phyloP scores from a whole-genome alignment of 148 eudicot species.

The Rhododendron henanense region DNA sequence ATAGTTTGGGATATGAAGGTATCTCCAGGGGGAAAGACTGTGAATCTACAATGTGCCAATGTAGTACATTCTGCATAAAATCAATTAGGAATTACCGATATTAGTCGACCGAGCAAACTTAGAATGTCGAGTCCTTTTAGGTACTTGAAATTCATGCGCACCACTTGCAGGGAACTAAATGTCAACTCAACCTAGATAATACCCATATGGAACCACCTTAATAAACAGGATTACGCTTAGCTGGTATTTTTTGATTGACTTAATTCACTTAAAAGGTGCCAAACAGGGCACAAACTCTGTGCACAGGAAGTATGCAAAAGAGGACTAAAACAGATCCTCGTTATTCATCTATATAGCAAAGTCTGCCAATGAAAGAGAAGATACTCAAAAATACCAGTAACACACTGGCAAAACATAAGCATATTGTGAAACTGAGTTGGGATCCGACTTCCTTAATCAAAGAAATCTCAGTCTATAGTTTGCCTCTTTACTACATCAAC shows the following conservation, averaged over 20 bases:
- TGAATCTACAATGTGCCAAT: constrained; percentile 93
- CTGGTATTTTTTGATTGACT: not conserved
- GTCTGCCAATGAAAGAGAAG: not conserved
- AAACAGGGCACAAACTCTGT: not conserved
- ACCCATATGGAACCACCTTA: not conserved
- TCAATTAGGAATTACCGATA: not conserved
- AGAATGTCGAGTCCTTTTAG: not conserved
- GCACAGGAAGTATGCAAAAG: not conserved
- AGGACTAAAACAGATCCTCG: not conserved
- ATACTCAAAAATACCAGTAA: not conserved
- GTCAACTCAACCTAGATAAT: not conserved
- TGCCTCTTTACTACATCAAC: too few species aligned
- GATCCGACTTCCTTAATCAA: not conserved
- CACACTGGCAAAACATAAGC: not conserved
- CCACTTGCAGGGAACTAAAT: constrained; percentile 1
- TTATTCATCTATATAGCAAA: not conserved
- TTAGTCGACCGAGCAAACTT: not conserved
- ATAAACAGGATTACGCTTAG: not conserved
- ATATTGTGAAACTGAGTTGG: not conserved
- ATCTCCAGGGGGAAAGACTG: constrained; percentile 92
- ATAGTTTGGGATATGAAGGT: constrained; percentile 79
- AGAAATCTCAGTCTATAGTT: not conserved
- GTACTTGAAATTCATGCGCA: not conserved
- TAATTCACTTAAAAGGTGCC: not conserved
- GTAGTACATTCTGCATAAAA: constrained; percentile 76